phyloP scores from a whole-genome alignment of 1,284 basidiomycete species.

The Cryptococcus deneoformans region DNA sequence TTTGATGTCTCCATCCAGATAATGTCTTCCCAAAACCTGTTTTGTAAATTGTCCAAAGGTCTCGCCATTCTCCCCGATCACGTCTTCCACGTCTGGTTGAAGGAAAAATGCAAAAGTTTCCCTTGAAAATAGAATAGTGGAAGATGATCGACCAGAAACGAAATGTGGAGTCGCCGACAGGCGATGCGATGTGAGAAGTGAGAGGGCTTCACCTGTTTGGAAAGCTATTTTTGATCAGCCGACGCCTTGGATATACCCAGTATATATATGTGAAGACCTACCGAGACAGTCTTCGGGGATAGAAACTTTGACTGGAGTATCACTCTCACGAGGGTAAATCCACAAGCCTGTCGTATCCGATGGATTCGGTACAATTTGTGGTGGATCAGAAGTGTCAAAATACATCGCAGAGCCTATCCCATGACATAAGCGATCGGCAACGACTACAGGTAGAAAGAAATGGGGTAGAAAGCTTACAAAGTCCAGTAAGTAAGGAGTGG shows the following conservation, averaged over 20 bases:
- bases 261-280: background rate
- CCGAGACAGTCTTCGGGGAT: conserved; percentile 62
- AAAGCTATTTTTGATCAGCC: conserved; percentile 57
- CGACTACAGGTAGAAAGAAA: background rate
- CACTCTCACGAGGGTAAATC: conserved; percentile 65
- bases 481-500: conserved; percentile 81
- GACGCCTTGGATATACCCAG: no score
- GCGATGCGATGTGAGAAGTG: conserved; percentile 68
- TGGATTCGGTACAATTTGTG: conserved; percentile 61
- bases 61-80: conserved; percentile 59
- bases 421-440: background rate
- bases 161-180: conserved; percentile 87
- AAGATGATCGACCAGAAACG: conserved; percentile 55
- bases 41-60: conserved; percentile 90
- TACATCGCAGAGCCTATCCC: conserved; percentile 64
- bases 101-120: conserved; percentile 85
- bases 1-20: no score
- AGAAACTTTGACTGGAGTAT: conserved; percentile 64
- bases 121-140: conserved; percentile 62
- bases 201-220: conserved; percentile 21
- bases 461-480: conserved; percentile 56
- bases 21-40: conserved; percentile 50
- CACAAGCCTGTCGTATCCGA: conserved; percentile 77
- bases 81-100: conserved; percentile 71
- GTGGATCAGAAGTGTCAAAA: conserved; percentile 53